These are phyloP conservation scores for Letharia columbiana DNA, from an alignment of 495 filamentous ascomycete genomes.

Conservation along the genomic window DNA sequence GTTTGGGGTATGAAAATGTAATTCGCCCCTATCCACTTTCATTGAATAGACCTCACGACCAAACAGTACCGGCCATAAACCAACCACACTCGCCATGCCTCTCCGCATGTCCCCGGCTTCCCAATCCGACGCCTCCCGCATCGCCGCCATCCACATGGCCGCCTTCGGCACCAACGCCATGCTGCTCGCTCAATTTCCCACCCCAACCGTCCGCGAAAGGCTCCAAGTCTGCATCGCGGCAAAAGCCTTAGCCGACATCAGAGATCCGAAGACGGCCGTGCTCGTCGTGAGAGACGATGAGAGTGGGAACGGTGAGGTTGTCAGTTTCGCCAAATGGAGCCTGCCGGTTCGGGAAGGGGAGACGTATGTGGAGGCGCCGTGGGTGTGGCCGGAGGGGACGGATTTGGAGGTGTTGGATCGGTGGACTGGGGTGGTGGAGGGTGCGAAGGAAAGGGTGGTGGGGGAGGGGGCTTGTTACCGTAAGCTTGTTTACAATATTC, in stretches of 20 bases:
- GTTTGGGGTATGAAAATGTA: too few species aligned
- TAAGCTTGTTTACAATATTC: neutral
- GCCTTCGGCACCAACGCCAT: constrained; percentile 37
- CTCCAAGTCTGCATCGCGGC: constrained; percentile 25
- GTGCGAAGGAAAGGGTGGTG: constrained; percentile 26
- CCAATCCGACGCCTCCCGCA: constrained; percentile 30
- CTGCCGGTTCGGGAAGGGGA: constrained; percentile 22
- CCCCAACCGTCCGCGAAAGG: constrained; percentile 23
- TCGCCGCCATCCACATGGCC: constrained; percentile 36
- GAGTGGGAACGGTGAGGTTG: neutral
- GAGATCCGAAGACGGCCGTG: constrained; percentile 25
- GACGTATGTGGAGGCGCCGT: constrained; percentile 11
- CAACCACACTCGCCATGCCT: neutral
- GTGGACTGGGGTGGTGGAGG: constrained; percentile 30
- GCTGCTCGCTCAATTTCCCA: constrained; percentile 38
- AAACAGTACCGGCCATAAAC: neutral
- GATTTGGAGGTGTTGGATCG: constrained; percentile 29
- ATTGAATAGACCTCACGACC: neutral
- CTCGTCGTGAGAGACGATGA: constrained; percentile 31
- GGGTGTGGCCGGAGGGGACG: constrained; percentile 31
- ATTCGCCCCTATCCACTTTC: neutral
- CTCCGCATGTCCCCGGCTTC: neutral
- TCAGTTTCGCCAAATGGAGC: constrained; percentile 37
- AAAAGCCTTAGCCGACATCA: constrained; percentile 27
- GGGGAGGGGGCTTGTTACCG: constrained; percentile 1